phyloP scores from a whole-genome alignment of 2,329 filamentous ascomycete genomes.

The Microdochium paspali region DNA sequence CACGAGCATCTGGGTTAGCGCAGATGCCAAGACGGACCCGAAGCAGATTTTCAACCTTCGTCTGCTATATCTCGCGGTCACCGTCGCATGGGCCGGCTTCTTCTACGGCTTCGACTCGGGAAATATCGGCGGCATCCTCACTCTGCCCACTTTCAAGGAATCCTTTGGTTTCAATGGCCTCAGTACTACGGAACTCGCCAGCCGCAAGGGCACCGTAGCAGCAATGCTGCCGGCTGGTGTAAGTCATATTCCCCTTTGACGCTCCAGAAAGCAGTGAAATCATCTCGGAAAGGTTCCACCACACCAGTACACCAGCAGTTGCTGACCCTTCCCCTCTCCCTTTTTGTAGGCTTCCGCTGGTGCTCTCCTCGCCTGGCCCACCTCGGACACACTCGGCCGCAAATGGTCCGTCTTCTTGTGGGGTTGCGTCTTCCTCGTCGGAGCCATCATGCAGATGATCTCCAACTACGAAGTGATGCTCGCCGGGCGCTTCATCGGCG shows the following conservation, averaged over 20 bases:
- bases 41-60: slow-evolving; percentile 24
- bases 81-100: slow-evolving; percentile 24
- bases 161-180: slow-evolving; percentile 22
- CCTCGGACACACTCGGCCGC: slow-evolving; percentile 23
- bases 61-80: slow-evolving; percentile 19
- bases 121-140: slow-evolving; percentile 26
- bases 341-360: slow-evolving; percentile 15
- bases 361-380: slow-evolving; percentile 23
- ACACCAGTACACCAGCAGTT: too few relatives aligned
- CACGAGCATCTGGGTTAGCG: slow-evolving; percentile 24
- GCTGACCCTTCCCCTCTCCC: slow-evolving; percentile 7
- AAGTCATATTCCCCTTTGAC: slow-evolving; percentile 3
- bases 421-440: slow-evolving; percentile 19
- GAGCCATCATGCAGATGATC: slow-evolving; percentile 22
- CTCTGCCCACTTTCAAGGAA: slow-evolving; percentile 20
- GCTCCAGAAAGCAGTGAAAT: not conserved
- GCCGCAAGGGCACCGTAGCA: slow-evolving; percentile 13
- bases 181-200: slow-evolving; percentile 13
- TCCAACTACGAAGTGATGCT: slow-evolving; percentile 22
- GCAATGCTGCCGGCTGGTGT: slow-evolving; percentile 13
- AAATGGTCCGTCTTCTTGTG: slow-evolving; percentile 21
- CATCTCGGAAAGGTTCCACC: too few relatives aligned
- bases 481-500: slow-evolving; percentile 24
- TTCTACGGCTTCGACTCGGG: slow-evolving; percentile 28
- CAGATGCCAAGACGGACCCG: slow-evolving; percentile 24